A percentile compares a stretch with the other conserved stretches of the same genome.
Evolutionary conservation across 1,284 basidiomycete genomes (phyloP).

Genomic region (Takashimella tepidaria): DNA sequence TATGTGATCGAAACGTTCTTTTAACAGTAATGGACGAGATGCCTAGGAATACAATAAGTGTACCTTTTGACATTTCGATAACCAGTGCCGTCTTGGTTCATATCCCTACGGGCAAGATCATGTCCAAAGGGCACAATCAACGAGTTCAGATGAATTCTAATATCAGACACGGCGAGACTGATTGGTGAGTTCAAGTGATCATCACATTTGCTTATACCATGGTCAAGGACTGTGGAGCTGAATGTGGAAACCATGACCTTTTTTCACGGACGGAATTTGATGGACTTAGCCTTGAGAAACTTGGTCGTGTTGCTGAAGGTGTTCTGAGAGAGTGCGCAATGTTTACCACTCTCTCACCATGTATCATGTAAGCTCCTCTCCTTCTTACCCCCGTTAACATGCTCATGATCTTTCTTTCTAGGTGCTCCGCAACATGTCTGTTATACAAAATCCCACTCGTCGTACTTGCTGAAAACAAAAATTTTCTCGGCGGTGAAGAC

Average conservation of each 20-base stretch:
- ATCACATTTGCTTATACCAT: too few species aligned
- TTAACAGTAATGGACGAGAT: too few species aligned
- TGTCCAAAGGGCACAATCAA: conserved; percentile 33
- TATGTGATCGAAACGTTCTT: too few species aligned
- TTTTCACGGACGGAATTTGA: too few species aligned
- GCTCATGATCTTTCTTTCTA: neutral
- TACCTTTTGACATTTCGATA: neutral
- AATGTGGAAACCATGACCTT: too few species aligned
- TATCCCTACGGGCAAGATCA: conserved; percentile 28
- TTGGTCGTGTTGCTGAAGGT: conserved; percentile 26
- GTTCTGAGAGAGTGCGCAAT: conserved; percentile 31
- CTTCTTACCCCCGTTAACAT: neutral
- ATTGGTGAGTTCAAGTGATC: conserved; percentile 16
- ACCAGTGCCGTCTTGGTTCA: conserved; percentile 29
- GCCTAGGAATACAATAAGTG: too few species aligned
- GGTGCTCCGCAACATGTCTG: conserved; percentile 28
- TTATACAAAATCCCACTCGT: conserved; percentile 27
- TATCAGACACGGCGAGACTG: conserved; percentile 34
- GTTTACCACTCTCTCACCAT: conserved; percentile 32
- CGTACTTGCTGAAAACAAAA: conserved; percentile 32
- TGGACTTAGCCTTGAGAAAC: conserved; percentile 25
- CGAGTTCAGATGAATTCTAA: conserved; percentile 32
- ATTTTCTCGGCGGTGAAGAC: conserved; percentile 31
- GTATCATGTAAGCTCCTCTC: conserved; percentile 22
- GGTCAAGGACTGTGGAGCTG: too few species aligned